A percentile compares a stretch with the other conserved stretches of the same genome.
These are phyloP conservation scores for Mentha longifolia DNA, from an alignment of 257 asterid species.

Conservation along the genomic window DNA sequence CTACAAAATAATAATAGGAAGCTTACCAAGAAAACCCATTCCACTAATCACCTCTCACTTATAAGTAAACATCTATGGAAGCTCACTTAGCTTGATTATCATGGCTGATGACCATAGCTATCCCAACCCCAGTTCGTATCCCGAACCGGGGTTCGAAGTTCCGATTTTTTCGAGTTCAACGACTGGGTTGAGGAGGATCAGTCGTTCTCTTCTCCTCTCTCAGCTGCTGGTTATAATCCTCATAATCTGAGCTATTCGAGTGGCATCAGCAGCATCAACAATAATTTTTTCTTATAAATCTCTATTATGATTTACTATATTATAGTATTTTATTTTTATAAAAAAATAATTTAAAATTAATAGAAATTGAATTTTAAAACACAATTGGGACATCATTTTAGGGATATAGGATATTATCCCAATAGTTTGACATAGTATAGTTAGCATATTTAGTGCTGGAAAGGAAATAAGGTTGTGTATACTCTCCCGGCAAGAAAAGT, in stretches of 20 bases:
- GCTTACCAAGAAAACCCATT: constrained; percentile 46
- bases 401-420: too few species aligned
- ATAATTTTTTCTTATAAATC: too few species aligned
- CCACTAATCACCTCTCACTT: constrained; percentile 33
- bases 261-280: constrained; percentile 36
- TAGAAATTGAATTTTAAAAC: too few species aligned
- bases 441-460: too few species aligned
- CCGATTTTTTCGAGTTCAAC: constrained; percentile 59
- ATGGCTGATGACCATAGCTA: constrained; percentile 46
- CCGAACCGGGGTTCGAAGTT: constrained; percentile 47
- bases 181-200: constrained; percentile 65
- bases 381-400: too few species aligned
- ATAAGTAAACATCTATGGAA: constrained; percentile 29
- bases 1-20: constrained; percentile 50
- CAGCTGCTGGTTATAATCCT: constrained; percentile 38
- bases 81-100: constrained; percentile 14
- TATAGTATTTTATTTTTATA: too few species aligned
- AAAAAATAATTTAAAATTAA: too few species aligned
- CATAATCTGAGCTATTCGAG: constrained; percentile 39
- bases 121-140: constrained; percentile 26
- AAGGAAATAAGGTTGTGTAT: too few species aligned
- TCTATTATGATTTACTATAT: too few species aligned
- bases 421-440: too few species aligned
- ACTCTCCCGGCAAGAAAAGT: too few species aligned
- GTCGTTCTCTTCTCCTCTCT: constrained; percentile 34